Base-by-base conservation (phyloP, 306 rosid genomes). In the Chamaecrista fasciculata region DNA sequence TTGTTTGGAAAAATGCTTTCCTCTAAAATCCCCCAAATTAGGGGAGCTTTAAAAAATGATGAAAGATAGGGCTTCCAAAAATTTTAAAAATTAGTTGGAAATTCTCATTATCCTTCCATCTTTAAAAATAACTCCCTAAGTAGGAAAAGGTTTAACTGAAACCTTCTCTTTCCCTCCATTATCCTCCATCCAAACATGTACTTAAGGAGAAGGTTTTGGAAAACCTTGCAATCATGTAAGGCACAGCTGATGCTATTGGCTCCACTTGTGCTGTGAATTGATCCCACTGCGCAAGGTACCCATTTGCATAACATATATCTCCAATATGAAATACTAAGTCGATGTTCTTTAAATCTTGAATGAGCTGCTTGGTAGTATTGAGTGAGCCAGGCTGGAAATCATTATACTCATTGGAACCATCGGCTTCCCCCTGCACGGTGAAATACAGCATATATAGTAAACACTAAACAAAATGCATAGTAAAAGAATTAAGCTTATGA, bases 161-260 rank as follows among this genome's bases (percentile, higher is more conserved):
- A 33, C 36, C 36, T 33, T 33, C 36, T 8, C 36, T 33, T 33
- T 8, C 36, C 36, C 36, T 33, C 36, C 36, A 33, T 33, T 8
- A 33, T 33, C 6, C 36, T 8, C 36, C 4, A 33, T 33, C 36
- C 36, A 33, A 33, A 33, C 2, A 4, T 33, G 6, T 33, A 5
- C 36, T 19, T 62, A 74, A 25, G 21, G 31, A 42, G 47, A 7
- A 31, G 26, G 55, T 24, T 61, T 34, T 26, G 39, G 18, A 58
- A 72, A 72, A 87, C 98, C 96, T 92, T 72, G 91, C 98, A 82
- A 84, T 76, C 98, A 92, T 90, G 88, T 87, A 92, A 19, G 96
- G 96, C 67, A 90, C 85, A 15, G 76, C 40, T 63, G 96, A 87
- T 51, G 98, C 85, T 66, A 92, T 84, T 69, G 96, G 96, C 83